Conservation (phyloP, 2,329 filamentous ascomycete genomes). For the Cadophora sp. region DNA sequence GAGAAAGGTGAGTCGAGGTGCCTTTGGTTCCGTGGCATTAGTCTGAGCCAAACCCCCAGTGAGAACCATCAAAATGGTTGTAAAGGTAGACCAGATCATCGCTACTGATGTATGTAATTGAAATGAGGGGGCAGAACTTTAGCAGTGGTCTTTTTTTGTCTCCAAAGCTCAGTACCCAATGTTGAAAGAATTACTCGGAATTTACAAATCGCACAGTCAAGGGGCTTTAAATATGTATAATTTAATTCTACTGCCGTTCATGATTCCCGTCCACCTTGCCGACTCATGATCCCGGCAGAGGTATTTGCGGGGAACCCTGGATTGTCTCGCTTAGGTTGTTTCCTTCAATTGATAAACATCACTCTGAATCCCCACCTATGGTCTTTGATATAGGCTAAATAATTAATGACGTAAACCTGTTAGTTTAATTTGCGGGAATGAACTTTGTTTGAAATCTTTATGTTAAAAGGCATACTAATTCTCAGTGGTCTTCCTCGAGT, state of each 20-base stretch:
- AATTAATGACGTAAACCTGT: not conserved
- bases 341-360: not conserved
- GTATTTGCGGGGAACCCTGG: not conserved
- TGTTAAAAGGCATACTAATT: not conserved
- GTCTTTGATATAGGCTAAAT: not conserved
- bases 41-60: not conserved
- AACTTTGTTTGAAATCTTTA: no score
- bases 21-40: not conserved
- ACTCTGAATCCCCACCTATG: not conserved
- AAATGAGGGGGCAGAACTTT: not conserved
- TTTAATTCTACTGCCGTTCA: not conserved
- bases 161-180: not conserved
- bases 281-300: not conserved
- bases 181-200: no score
- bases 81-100: not conserved
- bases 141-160: not conserved
- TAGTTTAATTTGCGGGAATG: no score
- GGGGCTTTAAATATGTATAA: not conserved
- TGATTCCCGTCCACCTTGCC: not conserved
- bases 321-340: constrained; percentile 4
- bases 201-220: no score
- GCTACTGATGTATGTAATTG: no score
- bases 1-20: constrained; percentile 1
- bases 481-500: not conserved
- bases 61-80: not conserved